Conservation (phyloP, 371 early-diverging fungal genomes). For the Mucor indicus region DNA sequence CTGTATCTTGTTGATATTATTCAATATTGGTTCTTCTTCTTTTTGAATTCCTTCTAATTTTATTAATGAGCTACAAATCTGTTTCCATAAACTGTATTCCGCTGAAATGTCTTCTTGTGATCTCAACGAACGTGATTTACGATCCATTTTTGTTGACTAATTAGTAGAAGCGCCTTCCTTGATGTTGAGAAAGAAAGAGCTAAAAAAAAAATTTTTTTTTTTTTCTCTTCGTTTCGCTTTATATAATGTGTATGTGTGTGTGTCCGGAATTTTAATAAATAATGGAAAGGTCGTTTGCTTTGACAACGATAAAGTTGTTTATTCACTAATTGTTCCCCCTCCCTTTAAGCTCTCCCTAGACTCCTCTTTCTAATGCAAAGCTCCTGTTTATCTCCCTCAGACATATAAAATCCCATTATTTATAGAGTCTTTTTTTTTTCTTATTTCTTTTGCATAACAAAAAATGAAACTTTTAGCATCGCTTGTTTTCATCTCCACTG, state of each 20-base stretch:
- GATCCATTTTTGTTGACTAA: conserved; percentile 30
- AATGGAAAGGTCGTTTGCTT: too few species aligned
- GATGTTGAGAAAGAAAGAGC: too few species aligned
- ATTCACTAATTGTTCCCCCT: too few species aligned
- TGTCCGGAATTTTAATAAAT: too few species aligned
- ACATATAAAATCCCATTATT: too few species aligned
- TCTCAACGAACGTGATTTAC: conserved; percentile 44
- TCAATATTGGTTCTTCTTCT: conserved; percentile 34
- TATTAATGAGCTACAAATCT: conserved; percentile 42
- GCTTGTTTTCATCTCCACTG: conserved; percentile 15
- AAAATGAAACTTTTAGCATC: conserved; percentile 25
- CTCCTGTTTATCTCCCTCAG: too few species aligned
- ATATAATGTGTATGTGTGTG: not conserved
- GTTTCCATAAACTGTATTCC: conserved; percentile 46
- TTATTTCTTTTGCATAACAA: too few species aligned
- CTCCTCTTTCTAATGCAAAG: too few species aligned
- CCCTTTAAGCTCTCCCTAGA: too few species aligned
- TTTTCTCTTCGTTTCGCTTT: conserved; percentile 2
- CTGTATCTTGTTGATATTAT: conserved; percentile 40
- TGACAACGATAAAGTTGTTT: too few species aligned
- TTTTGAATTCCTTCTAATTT: conserved; percentile 49
- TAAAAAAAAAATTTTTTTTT: conserved; percentile 7
- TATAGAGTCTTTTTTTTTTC: too few species aligned
- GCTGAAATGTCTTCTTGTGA: conserved; percentile 27
- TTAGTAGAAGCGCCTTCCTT: too few species aligned